Percentiles rank a stretch among this genome's conserved stretches.
phyloP scores from a whole-genome alignment of 2,329 filamentous ascomycete species.

The Graphilbum ipis-grandicollis region DNA sequence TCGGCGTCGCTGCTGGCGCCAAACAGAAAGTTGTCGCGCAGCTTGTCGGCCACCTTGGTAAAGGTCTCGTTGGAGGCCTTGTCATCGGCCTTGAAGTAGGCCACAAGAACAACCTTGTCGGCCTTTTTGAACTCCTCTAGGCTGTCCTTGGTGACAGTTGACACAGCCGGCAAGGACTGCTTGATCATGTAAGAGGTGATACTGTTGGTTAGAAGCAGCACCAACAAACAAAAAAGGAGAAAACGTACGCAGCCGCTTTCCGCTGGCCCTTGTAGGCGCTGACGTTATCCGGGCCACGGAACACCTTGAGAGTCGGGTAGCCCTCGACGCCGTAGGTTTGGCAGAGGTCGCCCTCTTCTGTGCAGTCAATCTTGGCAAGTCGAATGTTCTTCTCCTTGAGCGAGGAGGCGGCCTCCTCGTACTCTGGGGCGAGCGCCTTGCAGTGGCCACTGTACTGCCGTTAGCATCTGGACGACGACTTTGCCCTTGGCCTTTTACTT shows the following conservation, averaged over 20 bases:
- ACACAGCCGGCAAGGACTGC: conserved; percentile 88
- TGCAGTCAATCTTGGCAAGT: conserved; percentile 85
- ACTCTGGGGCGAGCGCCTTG: conserved; percentile 91
- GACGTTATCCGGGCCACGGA: conserved; percentile 74
- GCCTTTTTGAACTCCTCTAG: conserved; percentile 93
- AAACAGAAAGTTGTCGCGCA: conserved; percentile 86
- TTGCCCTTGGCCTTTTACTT: too few species aligned
- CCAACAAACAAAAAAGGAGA: too few species aligned
- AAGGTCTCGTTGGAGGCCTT: conserved; percentile 82
- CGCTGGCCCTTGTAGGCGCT: conserved; percentile 75
- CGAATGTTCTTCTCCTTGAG: conserved; percentile 80
- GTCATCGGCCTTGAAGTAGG: conserved; percentile 64
- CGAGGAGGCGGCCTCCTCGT: conserved; percentile 69
- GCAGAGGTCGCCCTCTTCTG: conserved; percentile 84
- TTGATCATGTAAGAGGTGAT: conserved; percentile 90
- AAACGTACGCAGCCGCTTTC: conserved; percentile 60
- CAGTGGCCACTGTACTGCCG: conserved; percentile 68
- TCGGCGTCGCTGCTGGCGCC: conserved; percentile 69
- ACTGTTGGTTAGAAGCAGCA: conserved; percentile 17
- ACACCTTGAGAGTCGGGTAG: conserved; percentile 97
- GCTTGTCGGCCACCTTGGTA: conserved; percentile 50
- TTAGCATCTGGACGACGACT: neutral
- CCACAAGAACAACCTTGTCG: conserved; percentile 90
- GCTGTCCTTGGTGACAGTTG: conserved; percentile 60
- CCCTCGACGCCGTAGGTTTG: conserved; percentile 81